Base-by-base conservation (phyloP, 345 rosid genomes). In the Eucalyptus polyanthemos region DNA sequence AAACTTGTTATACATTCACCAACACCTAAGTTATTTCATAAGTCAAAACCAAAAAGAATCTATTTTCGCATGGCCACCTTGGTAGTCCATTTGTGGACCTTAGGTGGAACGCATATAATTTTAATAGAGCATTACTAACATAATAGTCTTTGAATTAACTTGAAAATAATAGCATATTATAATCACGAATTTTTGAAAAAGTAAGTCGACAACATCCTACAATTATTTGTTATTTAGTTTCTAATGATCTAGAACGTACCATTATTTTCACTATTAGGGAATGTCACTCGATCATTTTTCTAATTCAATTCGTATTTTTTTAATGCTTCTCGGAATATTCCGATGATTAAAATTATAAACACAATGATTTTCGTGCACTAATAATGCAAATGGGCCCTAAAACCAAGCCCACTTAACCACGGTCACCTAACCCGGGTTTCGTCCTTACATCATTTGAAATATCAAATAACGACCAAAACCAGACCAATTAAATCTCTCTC, bases 401-500 rank as follows among this genome's bases (percentile, higher is more conserved):
- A 40, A 21, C 24, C 19, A 76, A 76, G 83, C 45, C 44, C 51
- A 47, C 19, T 60, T 88, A 87, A 85, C 91, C 49, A 42, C 27
- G 51, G 91, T 90, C 37, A 89, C 45, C 29, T 86, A 80, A 87
- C 91, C 90, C 50, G 17, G 76, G 89, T 88, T 69, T 31, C 5
- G 24, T 53, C 54, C 49, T 89, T 42, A 76, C 92, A 54, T 56
- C 51, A 19, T 51, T 9, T 25, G 62, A 86, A 86, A 24, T 19
- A 31, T 62, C 65, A 86, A 86, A 49, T n/a, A 51, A 86, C 56
- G 88, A 31, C 40, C 47, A 76, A 11, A 76, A 22, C 83, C 29
- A 40, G 47, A 76, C 47, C 83, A 40, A 40, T 21, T 22, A 76
- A 40, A 6, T 53, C 58, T 19, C 31, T 25, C 29, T 14, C 6